Evolutionary conservation across 495 filamentous ascomycete genomes (phyloP).

Genomic region (Glonium stellatum): DNA sequence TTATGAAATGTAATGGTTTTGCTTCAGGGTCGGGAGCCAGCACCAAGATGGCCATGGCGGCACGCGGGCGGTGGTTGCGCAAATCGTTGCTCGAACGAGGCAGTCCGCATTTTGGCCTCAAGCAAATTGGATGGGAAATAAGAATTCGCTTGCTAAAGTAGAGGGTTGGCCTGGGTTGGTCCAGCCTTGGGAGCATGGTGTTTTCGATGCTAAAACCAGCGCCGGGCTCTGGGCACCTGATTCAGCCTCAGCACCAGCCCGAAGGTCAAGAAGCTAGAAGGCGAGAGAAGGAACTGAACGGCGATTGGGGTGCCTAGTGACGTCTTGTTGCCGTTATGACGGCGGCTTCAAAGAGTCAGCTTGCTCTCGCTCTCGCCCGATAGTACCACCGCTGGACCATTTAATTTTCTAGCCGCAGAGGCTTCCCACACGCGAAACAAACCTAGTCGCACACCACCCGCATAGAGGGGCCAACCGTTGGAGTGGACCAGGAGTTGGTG

Average conservation of each 20-base stretch:
- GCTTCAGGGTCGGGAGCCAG: not conserved
- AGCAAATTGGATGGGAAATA: not conserved
- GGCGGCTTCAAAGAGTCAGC: not conserved
- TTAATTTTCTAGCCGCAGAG: not conserved
- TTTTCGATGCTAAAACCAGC: not conserved
- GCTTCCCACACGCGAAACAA: not conserved
- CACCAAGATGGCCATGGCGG: not conserved
- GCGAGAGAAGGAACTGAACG: not conserved
- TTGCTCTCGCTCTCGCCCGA: not conserved
- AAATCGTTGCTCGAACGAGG: too few relatives aligned
- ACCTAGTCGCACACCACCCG: not conserved
- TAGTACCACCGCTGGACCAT: too few relatives aligned
- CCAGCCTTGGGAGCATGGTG: not conserved
- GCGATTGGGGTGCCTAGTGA: too few relatives aligned
- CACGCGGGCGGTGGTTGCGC: not conserved
- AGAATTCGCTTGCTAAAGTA: not conserved
- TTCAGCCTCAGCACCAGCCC: not conserved
- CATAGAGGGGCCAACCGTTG: not conserved
- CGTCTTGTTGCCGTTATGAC: not conserved
- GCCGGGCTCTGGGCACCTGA: not conserved
- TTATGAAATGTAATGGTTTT: too few relatives aligned
- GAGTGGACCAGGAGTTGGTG: not conserved
- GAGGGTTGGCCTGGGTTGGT: not conserved
- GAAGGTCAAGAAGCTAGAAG: too few relatives aligned
- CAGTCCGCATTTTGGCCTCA: too few relatives aligned